phyloP scores from a whole-genome alignment of 441 rosid species.

The Macaranga tanarius region DNA sequence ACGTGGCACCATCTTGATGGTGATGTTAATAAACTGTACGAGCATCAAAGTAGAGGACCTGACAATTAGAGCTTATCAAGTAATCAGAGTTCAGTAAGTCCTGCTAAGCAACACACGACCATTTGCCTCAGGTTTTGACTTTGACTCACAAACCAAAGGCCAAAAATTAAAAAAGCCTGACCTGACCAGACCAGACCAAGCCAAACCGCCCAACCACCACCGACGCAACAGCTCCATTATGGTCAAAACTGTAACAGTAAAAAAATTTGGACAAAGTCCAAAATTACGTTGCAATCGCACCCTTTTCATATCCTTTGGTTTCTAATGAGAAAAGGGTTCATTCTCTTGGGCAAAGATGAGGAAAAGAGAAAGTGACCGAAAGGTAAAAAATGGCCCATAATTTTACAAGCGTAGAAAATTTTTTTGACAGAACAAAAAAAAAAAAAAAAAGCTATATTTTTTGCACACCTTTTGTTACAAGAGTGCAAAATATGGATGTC shows the following conservation, averaged over 20 bases:
- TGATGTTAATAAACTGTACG: constrained; percentile 1
- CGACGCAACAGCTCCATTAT: background rate
- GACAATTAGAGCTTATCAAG: constrained; percentile 10
- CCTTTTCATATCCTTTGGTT: constrained; percentile 1
- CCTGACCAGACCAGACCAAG: background rate
- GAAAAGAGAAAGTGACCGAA: constrained; percentile 23
- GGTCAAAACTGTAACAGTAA: constrained; percentile 11
- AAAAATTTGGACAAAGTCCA: background rate
- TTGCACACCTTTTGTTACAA: constrained; percentile 2
- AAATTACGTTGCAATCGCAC: background rate
- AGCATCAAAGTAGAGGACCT: background rate
- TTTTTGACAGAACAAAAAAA: no score
- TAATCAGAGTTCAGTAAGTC: constrained; percentile 19
- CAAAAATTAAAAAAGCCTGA: constrained; percentile 1
- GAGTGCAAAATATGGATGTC: background rate
- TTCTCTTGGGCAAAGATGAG: no score
- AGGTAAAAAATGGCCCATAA: constrained; percentile 5
- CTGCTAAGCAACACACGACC: constrained; percentile 11
- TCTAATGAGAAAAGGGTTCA: background rate
- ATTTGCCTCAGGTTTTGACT: constrained; percentile 12
- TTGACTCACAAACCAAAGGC: constrained; percentile 12
- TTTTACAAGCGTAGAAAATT: no score
- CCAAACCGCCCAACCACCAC: constrained; percentile 3
- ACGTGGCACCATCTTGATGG: constrained; percentile 12
- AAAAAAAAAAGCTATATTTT: background rate